Base-by-base conservation (phyloP, 495 filamentous ascomycete species). In the Rhizodiscina lignyota region DNA sequence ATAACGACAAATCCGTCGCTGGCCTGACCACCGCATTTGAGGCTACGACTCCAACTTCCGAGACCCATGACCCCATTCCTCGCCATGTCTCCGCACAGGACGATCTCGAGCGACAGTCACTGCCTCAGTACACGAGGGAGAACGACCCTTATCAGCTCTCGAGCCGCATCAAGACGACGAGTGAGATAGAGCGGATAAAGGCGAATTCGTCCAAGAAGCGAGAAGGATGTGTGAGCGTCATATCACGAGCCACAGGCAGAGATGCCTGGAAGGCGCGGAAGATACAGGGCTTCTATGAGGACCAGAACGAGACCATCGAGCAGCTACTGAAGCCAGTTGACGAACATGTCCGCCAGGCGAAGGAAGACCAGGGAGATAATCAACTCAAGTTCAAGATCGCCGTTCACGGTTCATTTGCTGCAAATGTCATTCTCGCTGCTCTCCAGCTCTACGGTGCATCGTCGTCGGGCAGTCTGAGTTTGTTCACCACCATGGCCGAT, bases 401-500 rank as follows among this genome's bases (percentile, higher is more conserved):
- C 11, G 79, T 96, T 12, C 75, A 77, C 44, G 91, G 83, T n/a
- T 85, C 78, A 31, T 83, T 96, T 45, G 67, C 61, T 2, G 89
- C 85, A 30, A 97, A 96, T 50, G 50, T 94, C 21, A 34, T 79
- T 23, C 66, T 97, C 2, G 70, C 83, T 4, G 57, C 67, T 4
- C 62, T 97, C 3, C 89, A 97, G 48, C 58, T 94, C 26, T 97
- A 93, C 58, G 89, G 74, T 21, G 89, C 89, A 34, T 68, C 79
- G 21, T 74, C 82, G 1, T 92, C 84, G 2, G 72, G 76, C 16
- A 94, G 84, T 4, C 68, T 96, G 26, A 94, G 87, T 4, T 72
- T 97, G 33, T 94, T 96, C 64, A 94, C 89, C 4, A 97, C 91
- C 34, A 93, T 93, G 81, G 89, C 86, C 22, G 89, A 97, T 56